phyloP scores from a whole-genome alignment of 116 monocot species.

The Phalaenopsis hybrid region DNA sequence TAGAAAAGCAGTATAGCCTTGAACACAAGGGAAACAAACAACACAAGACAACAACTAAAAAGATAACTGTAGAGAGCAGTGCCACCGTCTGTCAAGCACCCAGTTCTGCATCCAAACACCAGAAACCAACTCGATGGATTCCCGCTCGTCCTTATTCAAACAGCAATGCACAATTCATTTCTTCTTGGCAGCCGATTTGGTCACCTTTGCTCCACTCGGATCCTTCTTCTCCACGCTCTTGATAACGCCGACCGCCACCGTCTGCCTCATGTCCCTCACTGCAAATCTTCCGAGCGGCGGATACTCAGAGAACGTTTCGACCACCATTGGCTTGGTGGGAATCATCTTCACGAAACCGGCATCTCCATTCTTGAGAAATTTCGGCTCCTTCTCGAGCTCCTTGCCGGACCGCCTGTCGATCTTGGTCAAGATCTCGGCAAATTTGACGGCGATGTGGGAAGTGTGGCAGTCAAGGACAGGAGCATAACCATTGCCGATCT shows the following conservation, averaged over 20 bases:
- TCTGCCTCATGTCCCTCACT: constrained; percentile 40
- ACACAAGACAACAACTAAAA: not conserved
- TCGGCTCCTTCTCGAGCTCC: constrained; percentile 29
- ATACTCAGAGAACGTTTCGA: constrained; percentile 34
- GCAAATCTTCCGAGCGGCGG: constrained; percentile 36
- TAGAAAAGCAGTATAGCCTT: too few relatives aligned
- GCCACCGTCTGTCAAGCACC: constrained; percentile 38
- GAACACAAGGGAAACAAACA: not conserved
- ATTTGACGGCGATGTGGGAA: constrained; percentile 39
- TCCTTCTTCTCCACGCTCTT: constrained; percentile 36
- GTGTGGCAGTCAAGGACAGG: constrained; percentile 20
- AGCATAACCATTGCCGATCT: constrained; percentile 27
- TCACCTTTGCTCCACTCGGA: constrained; percentile 22
- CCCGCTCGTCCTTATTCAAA: not conserved
- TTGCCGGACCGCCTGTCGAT: constrained; percentile 36
- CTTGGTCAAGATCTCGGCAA: constrained; percentile 37
- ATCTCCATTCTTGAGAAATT: constrained; percentile 32
- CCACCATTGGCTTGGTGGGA: constrained; percentile 40
- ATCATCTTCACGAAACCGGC: constrained; percentile 39
- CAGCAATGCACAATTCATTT: constrained; percentile 13
- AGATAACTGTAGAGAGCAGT: not conserved
- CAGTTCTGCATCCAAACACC: constrained; percentile 38
- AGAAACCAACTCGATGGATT: constrained; percentile 8
- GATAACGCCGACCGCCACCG: constrained; percentile 26
- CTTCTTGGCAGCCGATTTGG: constrained; percentile 23